phyloP scores from a whole-genome alignment of 176 grass and related monocot genomes.

The Musa schizocarpa region DNA sequence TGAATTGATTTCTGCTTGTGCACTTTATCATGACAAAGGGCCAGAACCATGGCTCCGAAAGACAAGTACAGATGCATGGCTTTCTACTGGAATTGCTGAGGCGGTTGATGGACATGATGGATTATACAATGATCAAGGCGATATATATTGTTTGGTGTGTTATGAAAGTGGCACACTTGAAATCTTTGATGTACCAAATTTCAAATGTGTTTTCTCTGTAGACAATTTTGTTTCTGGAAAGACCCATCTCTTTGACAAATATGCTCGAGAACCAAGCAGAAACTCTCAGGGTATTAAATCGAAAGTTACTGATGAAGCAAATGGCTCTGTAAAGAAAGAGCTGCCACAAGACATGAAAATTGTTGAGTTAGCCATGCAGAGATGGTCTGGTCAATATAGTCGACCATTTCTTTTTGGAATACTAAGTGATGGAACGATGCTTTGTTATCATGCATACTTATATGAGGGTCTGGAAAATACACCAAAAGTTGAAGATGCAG shows the following conservation, averaged over 20 bases:
- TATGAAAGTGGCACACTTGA: slow-evolving; percentile 86
- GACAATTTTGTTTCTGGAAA: slow-evolving; percentile 67
- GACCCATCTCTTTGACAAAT: slow-evolving; percentile 46
- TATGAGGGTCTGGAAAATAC: slow-evolving; percentile 46
- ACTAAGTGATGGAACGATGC: slow-evolving; percentile 81
- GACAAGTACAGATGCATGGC: slow-evolving; percentile 77
- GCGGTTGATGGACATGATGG: slow-evolving; percentile 46
- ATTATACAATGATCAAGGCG: slow-evolving; percentile 51
- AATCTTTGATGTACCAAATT: slow-evolving; percentile 76
- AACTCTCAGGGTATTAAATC: slow-evolving; percentile 7
- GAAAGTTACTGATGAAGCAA: slow-evolving; percentile 17
- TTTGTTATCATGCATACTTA: slow-evolving; percentile 78
- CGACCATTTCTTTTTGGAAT: slow-evolving; percentile 76
- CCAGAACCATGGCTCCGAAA: slow-evolving; percentile 71
- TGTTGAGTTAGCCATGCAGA: slow-evolving; percentile 90
- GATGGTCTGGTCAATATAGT: slow-evolving; percentile 70
- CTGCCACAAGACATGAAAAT: slow-evolving; percentile 35
- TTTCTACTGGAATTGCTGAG: slow-evolving; percentile 61
- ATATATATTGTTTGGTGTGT: slow-evolving; percentile 82
- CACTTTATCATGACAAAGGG: slow-evolving; percentile 82
- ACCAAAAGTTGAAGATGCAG: slow-evolving; percentile 19
- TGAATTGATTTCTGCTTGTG: slow-evolving; percentile 56
- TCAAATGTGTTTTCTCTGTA: slow-evolving; percentile 67
- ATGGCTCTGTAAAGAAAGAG: slow-evolving; percentile 55
- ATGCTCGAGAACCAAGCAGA: slow-evolving; percentile 15